phyloP scores from a whole-genome alignment of 768 basidiomycete genomes.

The Imleria badia region DNA sequence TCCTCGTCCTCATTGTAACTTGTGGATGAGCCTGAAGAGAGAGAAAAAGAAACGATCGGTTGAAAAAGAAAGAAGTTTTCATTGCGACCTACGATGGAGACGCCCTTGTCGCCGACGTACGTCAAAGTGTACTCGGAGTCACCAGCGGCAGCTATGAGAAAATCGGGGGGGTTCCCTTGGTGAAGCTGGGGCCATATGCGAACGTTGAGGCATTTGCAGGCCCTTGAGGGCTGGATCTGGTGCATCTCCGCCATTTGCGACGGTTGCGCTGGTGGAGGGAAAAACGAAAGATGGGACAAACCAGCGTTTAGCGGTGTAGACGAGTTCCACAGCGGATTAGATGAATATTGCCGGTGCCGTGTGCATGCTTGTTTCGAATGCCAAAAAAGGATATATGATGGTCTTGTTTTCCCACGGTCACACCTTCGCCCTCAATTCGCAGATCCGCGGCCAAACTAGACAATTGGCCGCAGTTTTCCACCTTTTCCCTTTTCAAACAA shows the following conservation, averaged over 20 bases:
- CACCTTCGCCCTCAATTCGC: background rate
- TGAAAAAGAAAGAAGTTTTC: background rate
- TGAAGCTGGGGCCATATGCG: constrained; percentile 44
- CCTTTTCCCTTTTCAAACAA: constrained; percentile 7
- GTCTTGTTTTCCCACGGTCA: constrained; percentile 22
- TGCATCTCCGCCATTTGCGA: constrained; percentile 24
- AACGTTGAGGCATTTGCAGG: constrained; percentile 75
- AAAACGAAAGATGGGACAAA: constrained; percentile 15
- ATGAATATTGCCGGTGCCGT: constrained; percentile 35
- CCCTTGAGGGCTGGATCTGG: constrained; percentile 33
- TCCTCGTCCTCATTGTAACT: constrained; percentile 64
- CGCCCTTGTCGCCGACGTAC: constrained; percentile 66
- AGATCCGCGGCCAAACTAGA: background rate
- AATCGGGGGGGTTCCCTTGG: constrained; percentile 32
- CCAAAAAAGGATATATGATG: constrained; percentile 24
- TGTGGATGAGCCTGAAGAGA: constrained; percentile 61
- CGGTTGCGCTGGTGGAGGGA: constrained; percentile 17
- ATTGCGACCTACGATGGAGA: constrained; percentile 54
- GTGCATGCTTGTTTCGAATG: constrained; percentile 23
- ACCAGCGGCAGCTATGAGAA: constrained; percentile 26
- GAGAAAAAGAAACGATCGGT: constrained; percentile 7
- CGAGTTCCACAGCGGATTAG: constrained; percentile 28
- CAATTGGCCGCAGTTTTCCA: constrained; percentile 7
- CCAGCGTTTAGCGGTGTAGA: constrained; percentile 28
- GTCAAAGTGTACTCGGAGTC: constrained; percentile 49